Evolutionary conservation across 169 alveolate species (phyloP).

Genomic region (Plasmodium berghei): DNA sequence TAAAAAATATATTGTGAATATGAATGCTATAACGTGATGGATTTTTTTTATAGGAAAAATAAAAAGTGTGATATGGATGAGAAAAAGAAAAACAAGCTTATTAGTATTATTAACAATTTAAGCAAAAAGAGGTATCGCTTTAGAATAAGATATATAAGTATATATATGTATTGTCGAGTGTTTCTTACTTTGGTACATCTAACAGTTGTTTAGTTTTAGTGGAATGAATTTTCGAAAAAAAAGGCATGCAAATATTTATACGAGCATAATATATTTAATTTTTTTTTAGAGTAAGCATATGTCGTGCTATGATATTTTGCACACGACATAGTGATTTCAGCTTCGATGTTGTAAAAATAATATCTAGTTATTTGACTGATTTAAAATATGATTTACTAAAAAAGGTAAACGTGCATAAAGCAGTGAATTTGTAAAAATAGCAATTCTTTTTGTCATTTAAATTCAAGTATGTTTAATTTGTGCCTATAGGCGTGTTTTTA

Average conservation of each 20-base stretch:
- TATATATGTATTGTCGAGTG: neutral
- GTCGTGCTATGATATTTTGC: constrained; percentile 77
- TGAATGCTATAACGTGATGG: too few species aligned
- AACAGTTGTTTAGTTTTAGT: neutral
- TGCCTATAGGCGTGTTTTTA: neutral
- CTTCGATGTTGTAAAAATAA: constrained; percentile 39
- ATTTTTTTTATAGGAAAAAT: constrained; percentile 23
- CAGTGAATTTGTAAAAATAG: neutral
- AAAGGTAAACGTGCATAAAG: constrained; percentile 32
- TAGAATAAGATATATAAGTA: neutral
- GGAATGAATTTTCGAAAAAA: neutral
- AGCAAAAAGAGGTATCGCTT: constrained; percentile 48
- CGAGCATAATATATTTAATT: neutral
- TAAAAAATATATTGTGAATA: too few species aligned
- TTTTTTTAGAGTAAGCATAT: constrained; percentile 59
- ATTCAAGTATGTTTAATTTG: neutral
- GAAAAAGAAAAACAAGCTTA: constrained; percentile 48
- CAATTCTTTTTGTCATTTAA: neutral
- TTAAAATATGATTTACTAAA: constrained; percentile 57
- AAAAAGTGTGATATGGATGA: constrained; percentile 50
- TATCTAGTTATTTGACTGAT: constrained; percentile 49
- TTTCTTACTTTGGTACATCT: neutral
- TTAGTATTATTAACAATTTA: constrained; percentile 40
- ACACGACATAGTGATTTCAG: constrained; percentile 74
- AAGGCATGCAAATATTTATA: neutral